Conservation (phyloP, 1,284 basidiomycete genomes). For the Meira miltonrushii region DNA sequence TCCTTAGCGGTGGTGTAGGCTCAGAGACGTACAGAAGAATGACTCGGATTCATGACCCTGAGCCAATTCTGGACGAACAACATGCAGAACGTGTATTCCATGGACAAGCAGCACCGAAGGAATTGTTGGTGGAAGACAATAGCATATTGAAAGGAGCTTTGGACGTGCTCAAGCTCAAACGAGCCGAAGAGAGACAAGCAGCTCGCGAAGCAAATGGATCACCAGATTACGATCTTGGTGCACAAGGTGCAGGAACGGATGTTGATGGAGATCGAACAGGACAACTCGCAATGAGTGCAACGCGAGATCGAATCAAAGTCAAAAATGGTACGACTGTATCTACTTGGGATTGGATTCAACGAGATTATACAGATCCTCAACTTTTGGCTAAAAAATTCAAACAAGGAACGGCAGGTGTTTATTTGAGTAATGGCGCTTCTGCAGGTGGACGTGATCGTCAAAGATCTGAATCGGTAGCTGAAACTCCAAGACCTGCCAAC, state of each 20-base stretch:
- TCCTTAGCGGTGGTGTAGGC: slow-evolving; percentile 21
- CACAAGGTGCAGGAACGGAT: slow-evolving; percentile 28
- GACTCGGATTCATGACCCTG: slow-evolving; percentile 36
- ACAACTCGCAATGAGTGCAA: background rate
- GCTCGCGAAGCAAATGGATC: slow-evolving; percentile 27
- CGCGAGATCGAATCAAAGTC: slow-evolving; percentile 2
- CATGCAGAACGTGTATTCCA: slow-evolving; percentile 49
- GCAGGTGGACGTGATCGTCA: too few relatives aligned
- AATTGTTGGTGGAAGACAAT: slow-evolving; percentile 35
- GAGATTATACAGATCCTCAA: slow-evolving; percentile 25
- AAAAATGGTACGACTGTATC: slow-evolving; percentile 32
- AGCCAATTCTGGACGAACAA: slow-evolving; percentile 43
- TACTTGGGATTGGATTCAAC: slow-evolving; percentile 38
- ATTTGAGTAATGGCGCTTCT: background rate
- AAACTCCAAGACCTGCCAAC: too few relatives aligned
- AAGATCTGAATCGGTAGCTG: too few relatives aligned
- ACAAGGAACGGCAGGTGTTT: background rate
- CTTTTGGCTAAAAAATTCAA: slow-evolving; percentile 25
- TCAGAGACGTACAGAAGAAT: slow-evolving; percentile 30
- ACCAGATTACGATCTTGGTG: slow-evolving; percentile 23
- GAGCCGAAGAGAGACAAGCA: slow-evolving; percentile 7
- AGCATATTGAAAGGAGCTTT: slow-evolving; percentile 33
- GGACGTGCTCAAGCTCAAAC: slow-evolving; percentile 11
- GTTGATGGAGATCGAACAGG: slow-evolving; percentile 9
- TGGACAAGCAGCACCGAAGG: slow-evolving; percentile 38